phyloP scores from a whole-genome alignment of 108 stramenopile genomes.

The Cyclostephanos tholiformis region DNA sequence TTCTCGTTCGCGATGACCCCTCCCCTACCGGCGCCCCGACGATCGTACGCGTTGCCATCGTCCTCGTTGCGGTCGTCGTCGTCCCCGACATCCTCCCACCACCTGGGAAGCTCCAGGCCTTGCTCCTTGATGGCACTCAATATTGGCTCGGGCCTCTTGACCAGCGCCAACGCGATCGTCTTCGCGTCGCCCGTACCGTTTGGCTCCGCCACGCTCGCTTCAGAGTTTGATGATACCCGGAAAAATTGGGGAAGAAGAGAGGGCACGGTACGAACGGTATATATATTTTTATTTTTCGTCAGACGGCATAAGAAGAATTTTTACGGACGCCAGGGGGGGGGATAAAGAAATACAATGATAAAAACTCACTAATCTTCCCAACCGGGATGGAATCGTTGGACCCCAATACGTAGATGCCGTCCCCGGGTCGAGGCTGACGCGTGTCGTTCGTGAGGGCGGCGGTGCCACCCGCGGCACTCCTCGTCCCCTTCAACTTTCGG shows the following conservation, averaged over 20 bases:
- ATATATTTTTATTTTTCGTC: neutral
- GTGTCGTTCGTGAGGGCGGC: constrained; percentile 53
- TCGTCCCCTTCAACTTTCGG: constrained; percentile 41
- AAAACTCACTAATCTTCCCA: constrained; percentile 59
- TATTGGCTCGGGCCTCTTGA: constrained; percentile 63
- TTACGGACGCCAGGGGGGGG: neutral
- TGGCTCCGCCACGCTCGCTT: constrained; percentile 66
- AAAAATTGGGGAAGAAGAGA: neutral
- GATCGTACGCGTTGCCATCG: neutral
- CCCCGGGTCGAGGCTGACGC: constrained; percentile 57
- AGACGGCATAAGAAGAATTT: neutral
- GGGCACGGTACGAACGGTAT: neutral
- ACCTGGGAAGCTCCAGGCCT: constrained; percentile 57
- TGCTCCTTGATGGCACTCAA: constrained; percentile 64
- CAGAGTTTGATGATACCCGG: neutral
- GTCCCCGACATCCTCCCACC: constrained; percentile 39
- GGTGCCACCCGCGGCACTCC: neutral
- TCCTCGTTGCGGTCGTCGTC: constrained; percentile 19
- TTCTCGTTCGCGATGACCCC: constrained; percentile 19
- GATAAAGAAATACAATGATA: neutral
- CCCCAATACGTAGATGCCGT: constrained; percentile 72
- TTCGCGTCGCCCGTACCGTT: constrained; percentile 66
- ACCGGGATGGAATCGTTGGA: constrained; percentile 70
- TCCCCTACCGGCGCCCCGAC: neutral
- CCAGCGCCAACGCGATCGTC: constrained; percentile 64